phyloP scores from a whole-genome alignment of 805 yeast genomes.

The Teunomyces atbi region DNA sequence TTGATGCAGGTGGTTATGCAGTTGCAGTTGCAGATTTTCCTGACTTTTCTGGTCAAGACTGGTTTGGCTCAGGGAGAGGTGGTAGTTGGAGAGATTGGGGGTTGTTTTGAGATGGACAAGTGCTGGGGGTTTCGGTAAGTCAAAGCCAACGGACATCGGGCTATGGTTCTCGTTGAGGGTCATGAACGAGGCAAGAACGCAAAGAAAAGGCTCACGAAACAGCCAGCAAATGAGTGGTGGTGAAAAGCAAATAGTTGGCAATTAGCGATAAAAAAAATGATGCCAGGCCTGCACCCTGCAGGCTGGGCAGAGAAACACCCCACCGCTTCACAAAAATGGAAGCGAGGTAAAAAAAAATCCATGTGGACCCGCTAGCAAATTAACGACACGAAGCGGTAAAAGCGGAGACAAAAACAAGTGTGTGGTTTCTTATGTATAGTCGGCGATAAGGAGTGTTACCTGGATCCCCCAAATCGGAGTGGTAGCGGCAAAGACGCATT shows the following conservation, averaged over 20 bases:
- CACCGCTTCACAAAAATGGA: no score
- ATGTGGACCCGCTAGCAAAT: background rate
- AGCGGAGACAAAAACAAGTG: background rate
- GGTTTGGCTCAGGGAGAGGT: background rate
- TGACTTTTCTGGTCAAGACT: background rate
- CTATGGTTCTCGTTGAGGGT: background rate
- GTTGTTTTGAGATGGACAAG: background rate
- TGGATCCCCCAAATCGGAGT: no score
- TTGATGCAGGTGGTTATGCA: background rate
- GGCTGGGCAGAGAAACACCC: background rate
- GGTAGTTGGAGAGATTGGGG: slow-evolving; percentile 3
- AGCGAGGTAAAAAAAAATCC: background rate
- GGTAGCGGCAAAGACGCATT: no score
- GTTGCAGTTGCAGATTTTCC: background rate
- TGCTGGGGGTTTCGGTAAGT: slow-evolving; percentile 2
- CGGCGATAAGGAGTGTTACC: no score
- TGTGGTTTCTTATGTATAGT: background rate
- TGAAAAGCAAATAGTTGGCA: background rate
- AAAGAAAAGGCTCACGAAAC: background rate
- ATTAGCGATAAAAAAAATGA: background rate
- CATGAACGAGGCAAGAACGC: background rate
- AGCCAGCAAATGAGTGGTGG: background rate
- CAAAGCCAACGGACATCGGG: background rate
- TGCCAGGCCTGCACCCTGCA: background rate
- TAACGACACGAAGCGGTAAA: background rate